These are phyloP conservation scores for Physcomitrellopsis africana DNA, from an alignment of 225 moss, liverwort and hornwort species.

Conservation along the genomic window DNA sequence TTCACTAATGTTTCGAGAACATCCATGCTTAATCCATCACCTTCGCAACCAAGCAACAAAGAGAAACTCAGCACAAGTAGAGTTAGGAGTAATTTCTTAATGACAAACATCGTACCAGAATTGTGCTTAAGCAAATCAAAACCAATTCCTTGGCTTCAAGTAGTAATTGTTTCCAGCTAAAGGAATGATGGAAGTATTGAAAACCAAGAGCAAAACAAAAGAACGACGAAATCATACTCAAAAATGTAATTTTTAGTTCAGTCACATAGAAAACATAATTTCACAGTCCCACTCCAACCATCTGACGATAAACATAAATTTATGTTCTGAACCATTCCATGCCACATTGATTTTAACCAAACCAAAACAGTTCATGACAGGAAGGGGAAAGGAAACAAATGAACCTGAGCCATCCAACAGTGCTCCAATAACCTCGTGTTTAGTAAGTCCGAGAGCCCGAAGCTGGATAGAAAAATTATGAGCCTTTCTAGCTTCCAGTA, in stretches of 20 bases:
- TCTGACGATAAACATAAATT: neutral
- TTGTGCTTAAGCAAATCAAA: constrained; percentile 1
- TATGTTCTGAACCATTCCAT: neutral
- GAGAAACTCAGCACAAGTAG: constrained; percentile 33
- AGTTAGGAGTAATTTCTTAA: neutral
- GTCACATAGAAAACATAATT: constrained; percentile 12
- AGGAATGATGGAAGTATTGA: neutral
- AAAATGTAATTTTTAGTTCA: neutral
- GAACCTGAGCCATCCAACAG: constrained; percentile 90
- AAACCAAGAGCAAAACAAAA: neutral
- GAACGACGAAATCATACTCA: neutral
- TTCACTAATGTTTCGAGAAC: constrained; percentile 82
- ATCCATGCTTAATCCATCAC: constrained; percentile 78
- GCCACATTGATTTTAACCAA: constrained; percentile 8
- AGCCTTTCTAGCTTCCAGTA: constrained; percentile 82
- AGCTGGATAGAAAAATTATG: constrained; percentile 92
- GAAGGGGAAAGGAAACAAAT: constrained; percentile 12
- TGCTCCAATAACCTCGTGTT: constrained; percentile 73
- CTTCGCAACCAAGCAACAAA: constrained; percentile 48
- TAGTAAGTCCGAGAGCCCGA: constrained; percentile 78
- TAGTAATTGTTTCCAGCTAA: neutral
- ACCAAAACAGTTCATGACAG: neutral
- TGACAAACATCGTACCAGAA: neutral
- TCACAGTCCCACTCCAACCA: constrained; percentile 19
- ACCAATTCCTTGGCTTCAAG: neutral